phyloP scores from a whole-genome alignment of 305 asterid genomes.

The Petunia hybrid region DNA sequence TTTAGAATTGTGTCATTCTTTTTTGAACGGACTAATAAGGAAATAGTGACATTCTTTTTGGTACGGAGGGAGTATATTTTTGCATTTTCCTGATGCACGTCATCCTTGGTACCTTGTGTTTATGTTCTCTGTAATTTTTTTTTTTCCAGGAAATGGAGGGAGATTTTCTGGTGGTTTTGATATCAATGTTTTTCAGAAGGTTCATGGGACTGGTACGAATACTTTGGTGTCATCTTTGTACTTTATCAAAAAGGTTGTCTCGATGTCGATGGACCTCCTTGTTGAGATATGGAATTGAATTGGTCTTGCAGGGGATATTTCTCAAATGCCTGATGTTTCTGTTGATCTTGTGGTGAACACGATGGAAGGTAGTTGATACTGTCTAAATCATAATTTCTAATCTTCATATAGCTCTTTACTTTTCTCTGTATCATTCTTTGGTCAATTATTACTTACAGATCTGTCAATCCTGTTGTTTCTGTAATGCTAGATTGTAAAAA shows the following conservation, averaged over 20 bases:
- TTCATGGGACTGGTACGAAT: slow-evolving; percentile 69
- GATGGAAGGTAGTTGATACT: slow-evolving; percentile 65
- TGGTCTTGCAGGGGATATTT: slow-evolving; percentile 65
- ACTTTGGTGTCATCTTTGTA: slow-evolving; percentile 1
- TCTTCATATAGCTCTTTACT: slow-evolving; percentile 29
- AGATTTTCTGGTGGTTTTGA: slow-evolving; percentile 94
- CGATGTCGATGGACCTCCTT: slow-evolving; percentile 7
- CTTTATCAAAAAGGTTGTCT: slow-evolving; percentile 21
- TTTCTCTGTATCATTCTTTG: slow-evolving; percentile 23
- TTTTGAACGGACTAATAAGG: too few relatives aligned
- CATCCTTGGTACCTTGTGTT: slow-evolving; percentile 23
- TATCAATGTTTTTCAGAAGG: slow-evolving; percentile 77
- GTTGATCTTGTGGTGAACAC: slow-evolving; percentile 59
- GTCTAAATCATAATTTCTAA: background rate
- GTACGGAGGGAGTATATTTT: too few relatives aligned
- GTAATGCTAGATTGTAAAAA: slow-evolving; percentile 67
- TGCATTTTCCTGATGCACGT: background rate
- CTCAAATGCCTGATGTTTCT: slow-evolving; percentile 69
- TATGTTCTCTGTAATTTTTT: slow-evolving; percentile 23
- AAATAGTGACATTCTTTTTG: too few relatives aligned
- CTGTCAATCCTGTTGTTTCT: slow-evolving; percentile 32
- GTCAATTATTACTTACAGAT: slow-evolving; percentile 8
- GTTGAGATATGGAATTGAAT: slow-evolving; percentile 34
- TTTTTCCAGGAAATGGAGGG: slow-evolving; percentile 74
- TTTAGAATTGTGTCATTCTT: too few relatives aligned